A percentile compares a stretch with the other conserved stretches of the same genome.
These are phyloP conservation scores for Phialophora verrucosa DNA, from an alignment of 2,329 filamentous ascomycete species.

Conservation along the genomic window DNA sequence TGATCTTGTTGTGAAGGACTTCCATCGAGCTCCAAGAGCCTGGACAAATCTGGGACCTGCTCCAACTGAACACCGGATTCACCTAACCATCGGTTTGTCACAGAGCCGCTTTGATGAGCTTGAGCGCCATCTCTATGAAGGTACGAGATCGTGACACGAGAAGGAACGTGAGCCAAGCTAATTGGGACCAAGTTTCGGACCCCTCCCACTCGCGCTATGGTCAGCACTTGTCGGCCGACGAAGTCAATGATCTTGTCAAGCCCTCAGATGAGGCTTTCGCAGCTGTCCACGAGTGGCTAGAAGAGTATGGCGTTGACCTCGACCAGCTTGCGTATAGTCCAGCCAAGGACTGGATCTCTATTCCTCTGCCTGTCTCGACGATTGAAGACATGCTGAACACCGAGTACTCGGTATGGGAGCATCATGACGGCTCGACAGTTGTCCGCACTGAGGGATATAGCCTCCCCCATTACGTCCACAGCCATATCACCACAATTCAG, in stretches of 20 bases:
- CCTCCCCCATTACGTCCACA: slow-evolving; percentile 32
- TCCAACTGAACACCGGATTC: slow-evolving; percentile 55
- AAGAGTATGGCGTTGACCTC: slow-evolving; percentile 56
- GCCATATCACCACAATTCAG: slow-evolving; percentile 36
- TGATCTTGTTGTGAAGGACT: slow-evolving; percentile 61
- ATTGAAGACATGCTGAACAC: slow-evolving; percentile 35
- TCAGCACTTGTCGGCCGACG: slow-evolving; percentile 35
- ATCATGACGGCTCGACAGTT: slow-evolving; percentile 29
- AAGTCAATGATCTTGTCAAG: slow-evolving; percentile 35
- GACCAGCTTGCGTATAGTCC: slow-evolving; percentile 42
- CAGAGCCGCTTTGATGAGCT: slow-evolving; percentile 40
- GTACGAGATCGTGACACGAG: slow-evolving; percentile 4
- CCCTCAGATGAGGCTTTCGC: slow-evolving; percentile 31
- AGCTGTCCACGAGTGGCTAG: slow-evolving; percentile 37
- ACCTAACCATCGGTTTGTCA: slow-evolving; percentile 64
- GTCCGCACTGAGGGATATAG: slow-evolving; percentile 36
- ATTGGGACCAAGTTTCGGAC: slow-evolving; percentile 28
- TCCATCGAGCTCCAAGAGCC: slow-evolving; percentile 57
- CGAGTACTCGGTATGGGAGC: slow-evolving; percentile 34
- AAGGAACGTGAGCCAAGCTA: not conserved
- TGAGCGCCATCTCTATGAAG: slow-evolving; percentile 35
- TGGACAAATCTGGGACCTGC: slow-evolving; percentile 59
- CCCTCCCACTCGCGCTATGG: slow-evolving; percentile 32
- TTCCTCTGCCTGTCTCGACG: slow-evolving; percentile 25
- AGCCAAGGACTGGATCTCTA: slow-evolving; percentile 33